Conservation (phyloP, 1,284 basidiomycete genomes). For the Agaricales sp. region DNA sequence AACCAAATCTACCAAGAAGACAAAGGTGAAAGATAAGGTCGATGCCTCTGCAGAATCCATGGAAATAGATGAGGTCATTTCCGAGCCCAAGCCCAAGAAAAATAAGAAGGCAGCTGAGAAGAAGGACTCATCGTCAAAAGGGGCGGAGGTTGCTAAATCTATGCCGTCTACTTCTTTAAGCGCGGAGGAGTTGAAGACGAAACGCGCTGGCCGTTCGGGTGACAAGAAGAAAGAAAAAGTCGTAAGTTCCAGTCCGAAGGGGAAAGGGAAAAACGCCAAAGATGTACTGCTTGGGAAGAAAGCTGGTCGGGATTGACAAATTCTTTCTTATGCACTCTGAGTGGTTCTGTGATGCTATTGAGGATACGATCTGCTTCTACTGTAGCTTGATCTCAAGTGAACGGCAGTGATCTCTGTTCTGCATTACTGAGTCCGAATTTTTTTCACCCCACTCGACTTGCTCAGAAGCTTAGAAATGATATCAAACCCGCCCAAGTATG, state of each 20-base stretch:
- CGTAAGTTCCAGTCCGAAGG: constrained; percentile 27
- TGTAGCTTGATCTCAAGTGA: too few species aligned
- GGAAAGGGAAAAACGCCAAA: constrained; percentile 40
- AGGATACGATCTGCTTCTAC: too few species aligned
- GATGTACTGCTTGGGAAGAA: constrained; percentile 41
- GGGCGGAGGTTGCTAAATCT: constrained; percentile 12
- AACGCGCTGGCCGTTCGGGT: constrained; percentile 28
- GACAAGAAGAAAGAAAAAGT: constrained; percentile 57
- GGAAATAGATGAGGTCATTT: constrained; percentile 11
- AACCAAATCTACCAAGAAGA: not conserved
- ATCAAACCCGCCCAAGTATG: constrained; percentile 22
- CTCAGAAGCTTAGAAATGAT: too few species aligned
- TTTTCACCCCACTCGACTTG: too few species aligned
- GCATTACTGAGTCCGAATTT: too few species aligned
- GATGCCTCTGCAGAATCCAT: constrained; percentile 1
- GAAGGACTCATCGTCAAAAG: constrained; percentile 21
- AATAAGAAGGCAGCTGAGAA: constrained; percentile 20
- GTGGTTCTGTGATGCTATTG: constrained; percentile 77
- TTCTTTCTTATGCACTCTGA: constrained; percentile 45
- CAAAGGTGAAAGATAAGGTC: constrained; percentile 8
- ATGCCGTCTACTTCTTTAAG: constrained; percentile 13
- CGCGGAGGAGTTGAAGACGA: constrained; percentile 38
- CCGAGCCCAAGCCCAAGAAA: constrained; percentile 13
- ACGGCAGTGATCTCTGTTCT: too few species aligned
- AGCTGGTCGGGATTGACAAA: constrained; percentile 28